Percentiles rank a stretch among this genome's conserved stretches.
Conservation (phyloP, 257 asterid species). For the Solanum tacnaense region DNA sequence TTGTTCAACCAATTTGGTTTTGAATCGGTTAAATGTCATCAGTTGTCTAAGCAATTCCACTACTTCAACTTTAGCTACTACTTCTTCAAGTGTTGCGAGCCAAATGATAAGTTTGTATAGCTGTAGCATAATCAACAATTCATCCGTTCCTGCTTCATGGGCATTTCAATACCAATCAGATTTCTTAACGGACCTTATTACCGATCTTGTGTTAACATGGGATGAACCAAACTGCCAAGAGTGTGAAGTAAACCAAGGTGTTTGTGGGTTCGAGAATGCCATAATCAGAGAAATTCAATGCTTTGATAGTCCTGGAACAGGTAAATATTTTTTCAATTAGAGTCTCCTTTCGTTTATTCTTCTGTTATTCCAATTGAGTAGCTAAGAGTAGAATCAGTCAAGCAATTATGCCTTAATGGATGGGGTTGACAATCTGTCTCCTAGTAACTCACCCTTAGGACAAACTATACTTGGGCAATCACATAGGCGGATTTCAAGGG, state of each 20-base stretch:
- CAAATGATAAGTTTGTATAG: conserved; percentile 18
- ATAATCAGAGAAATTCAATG: conserved; percentile 4
- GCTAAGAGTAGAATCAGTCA: background rate
- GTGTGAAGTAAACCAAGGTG: conserved; percentile 23
- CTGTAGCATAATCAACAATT: conserved; percentile 24
- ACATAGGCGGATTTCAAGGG: background rate
- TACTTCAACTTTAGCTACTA: conserved; percentile 32
- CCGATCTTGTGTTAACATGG: conserved; percentile 40
- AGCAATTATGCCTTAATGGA: background rate
- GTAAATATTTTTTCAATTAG: conserved; percentile 7
- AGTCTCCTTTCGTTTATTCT: background rate
- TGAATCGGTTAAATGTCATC: conserved; percentile 13
- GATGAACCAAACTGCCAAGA: conserved; percentile 11
- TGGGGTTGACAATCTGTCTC: background rate
- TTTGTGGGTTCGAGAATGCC: conserved; percentile 18
- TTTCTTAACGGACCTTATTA: conserved; percentile 11
- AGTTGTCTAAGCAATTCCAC: conserved; percentile 17
- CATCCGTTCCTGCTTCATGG: conserved; percentile 37
- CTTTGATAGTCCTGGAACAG: conserved; percentile 8
- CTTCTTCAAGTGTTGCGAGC: conserved; percentile 17
- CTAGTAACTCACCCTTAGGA: background rate
- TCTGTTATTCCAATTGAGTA: background rate
- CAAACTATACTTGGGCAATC: background rate
- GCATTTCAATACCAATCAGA: conserved; percentile 5
- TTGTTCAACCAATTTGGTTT: conserved; percentile 26